phyloP scores from a whole-genome alignment of 140 eudicot genomes.

The Anethum foeniculum region DNA sequence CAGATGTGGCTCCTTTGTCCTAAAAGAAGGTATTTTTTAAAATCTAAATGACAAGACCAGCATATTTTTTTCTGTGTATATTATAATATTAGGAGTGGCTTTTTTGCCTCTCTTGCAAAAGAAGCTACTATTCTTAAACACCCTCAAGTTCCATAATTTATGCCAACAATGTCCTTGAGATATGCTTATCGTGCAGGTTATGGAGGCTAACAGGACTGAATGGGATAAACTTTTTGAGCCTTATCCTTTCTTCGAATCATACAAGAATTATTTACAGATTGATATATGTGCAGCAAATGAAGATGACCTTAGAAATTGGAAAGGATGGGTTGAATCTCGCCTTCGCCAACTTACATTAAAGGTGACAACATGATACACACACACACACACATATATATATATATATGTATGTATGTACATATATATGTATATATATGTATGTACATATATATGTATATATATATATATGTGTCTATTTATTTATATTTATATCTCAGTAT shows the following conservation, averaged over 20 bases:
- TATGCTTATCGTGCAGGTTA: slow-evolving; percentile 39
- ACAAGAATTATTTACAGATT: slow-evolving; percentile 83
- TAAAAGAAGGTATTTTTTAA: neutral
- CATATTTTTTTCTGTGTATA: neutral
- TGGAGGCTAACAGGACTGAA: slow-evolving; percentile 59
- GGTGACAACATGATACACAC: slow-evolving; percentile 26
- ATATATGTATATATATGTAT: no score
- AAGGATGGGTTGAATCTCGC: slow-evolving; percentile 95
- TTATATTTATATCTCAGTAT: no score
- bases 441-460: no score
- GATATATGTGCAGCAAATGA: slow-evolving; percentile 69
- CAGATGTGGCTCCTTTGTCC: neutral
- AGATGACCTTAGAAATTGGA: slow-evolving; percentile 76
- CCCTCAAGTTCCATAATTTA: neutral
- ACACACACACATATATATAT: neutral
- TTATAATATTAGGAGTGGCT: neutral
- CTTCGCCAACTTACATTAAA: slow-evolving; percentile 69
- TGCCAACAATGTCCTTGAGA: neutral
- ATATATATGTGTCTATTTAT: no score
- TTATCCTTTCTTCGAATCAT: slow-evolving; percentile 76
- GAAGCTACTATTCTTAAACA: neutral
- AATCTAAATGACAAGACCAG: neutral
- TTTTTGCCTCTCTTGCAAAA: neutral
- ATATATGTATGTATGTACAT: no score
- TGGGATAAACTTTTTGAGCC: slow-evolving; percentile 83